phyloP scores from a whole-genome alignment of 2,329 filamentous ascomycete genomes.

The Thelonectria discophora region DNA sequence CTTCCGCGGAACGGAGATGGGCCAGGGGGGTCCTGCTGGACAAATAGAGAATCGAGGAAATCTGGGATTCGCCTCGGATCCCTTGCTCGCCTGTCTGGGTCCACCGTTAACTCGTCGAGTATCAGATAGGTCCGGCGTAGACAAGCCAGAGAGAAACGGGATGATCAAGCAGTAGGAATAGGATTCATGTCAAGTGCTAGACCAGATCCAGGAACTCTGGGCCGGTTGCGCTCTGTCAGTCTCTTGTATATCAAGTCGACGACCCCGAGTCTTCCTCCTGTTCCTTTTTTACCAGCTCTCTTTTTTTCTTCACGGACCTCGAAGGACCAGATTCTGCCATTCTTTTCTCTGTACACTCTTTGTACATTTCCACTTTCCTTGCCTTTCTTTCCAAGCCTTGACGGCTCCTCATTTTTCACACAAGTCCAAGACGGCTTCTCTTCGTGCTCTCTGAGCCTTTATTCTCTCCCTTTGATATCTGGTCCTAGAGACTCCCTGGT shows the following conservation, averaged over 20 bases:
- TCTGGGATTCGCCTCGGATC: not conserved
- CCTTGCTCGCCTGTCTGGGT: not conserved
- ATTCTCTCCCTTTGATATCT: slow-evolving; percentile 37
- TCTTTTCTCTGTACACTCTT: slow-evolving; percentile 42
- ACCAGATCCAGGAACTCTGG: slow-evolving; percentile 33
- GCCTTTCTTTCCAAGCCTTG: slow-evolving; percentile 42
- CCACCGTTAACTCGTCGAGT: not conserved
- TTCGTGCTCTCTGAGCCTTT: slow-evolving; percentile 28
- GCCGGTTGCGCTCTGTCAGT: slow-evolving; percentile 1
- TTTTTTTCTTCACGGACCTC: slow-evolving; percentile 43
- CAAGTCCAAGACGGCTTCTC: slow-evolving; percentile 9
- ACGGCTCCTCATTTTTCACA: slow-evolving; percentile 37
- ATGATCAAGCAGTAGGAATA: not conserved
- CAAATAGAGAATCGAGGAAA: slow-evolving; percentile 23
- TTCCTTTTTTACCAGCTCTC: slow-evolving; percentile 29
- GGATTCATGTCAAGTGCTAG: slow-evolving; percentile 23
- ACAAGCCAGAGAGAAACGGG: not conserved
- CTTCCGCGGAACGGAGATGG: slow-evolving; percentile 20
- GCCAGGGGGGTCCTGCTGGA: not conserved
- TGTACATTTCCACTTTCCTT: slow-evolving; percentile 42
- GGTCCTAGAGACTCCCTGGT: slow-evolving; percentile 41
- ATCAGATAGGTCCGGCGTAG: slow-evolving; percentile 14
- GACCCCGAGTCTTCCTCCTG: slow-evolving; percentile 4
- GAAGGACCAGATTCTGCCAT: slow-evolving; percentile 45
- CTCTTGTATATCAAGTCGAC: slow-evolving; percentile 38